Evolutionary conservation across 768 basidiomycete species (phyloP).

Genomic region (Tubosaeta sp.): DNA sequence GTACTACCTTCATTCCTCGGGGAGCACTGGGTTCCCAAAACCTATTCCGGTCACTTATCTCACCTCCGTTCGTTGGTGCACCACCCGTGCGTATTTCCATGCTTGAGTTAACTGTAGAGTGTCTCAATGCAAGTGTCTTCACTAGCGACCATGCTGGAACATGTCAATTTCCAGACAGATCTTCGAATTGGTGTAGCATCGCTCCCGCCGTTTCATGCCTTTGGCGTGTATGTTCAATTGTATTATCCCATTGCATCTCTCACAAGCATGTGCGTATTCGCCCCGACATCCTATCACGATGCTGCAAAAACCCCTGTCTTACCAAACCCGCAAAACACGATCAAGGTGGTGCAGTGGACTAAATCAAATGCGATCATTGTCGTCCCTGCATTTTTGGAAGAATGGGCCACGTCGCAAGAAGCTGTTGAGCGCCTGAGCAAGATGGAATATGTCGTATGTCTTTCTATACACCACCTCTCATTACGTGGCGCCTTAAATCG

Average conservation of each 20-base stretch:
- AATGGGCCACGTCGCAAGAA: slow-evolving; percentile 17
- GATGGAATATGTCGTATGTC: slow-evolving; percentile 20
- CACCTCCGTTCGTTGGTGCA: not conserved
- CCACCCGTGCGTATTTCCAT: slow-evolving; percentile 27
- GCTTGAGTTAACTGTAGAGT: not conserved
- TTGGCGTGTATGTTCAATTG: slow-evolving; percentile 8
- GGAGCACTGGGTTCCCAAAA: no score
- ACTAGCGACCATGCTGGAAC: slow-evolving; percentile 6
- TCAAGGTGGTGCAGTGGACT: slow-evolving; percentile 16
- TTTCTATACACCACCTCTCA: not conserved
- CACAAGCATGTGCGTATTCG: slow-evolving; percentile 13
- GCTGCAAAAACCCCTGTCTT: slow-evolving; percentile 16
- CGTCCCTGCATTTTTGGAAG: slow-evolving; percentile 24
- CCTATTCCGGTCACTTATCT: slow-evolving; percentile 24
- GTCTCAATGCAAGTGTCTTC: not conserved
- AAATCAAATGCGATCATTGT: slow-evolving; percentile 11
- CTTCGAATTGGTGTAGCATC: slow-evolving; percentile 6
- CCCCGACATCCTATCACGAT: slow-evolving; percentile 15
- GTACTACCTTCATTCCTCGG: slow-evolving; percentile 15
- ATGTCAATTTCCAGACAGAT: not conserved
- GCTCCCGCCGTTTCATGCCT: slow-evolving; percentile 21
- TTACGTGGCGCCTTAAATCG: not conserved
- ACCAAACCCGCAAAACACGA: slow-evolving; percentile 17
- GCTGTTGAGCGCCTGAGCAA: slow-evolving; percentile 14
- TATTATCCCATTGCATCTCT: slow-evolving; percentile 11